A percentile compares a stretch with the other conserved stretches of the same genome.
phyloP scores from a whole-genome alignment of 106 monocot genomes.

The Vanilla planifolia region DNA sequence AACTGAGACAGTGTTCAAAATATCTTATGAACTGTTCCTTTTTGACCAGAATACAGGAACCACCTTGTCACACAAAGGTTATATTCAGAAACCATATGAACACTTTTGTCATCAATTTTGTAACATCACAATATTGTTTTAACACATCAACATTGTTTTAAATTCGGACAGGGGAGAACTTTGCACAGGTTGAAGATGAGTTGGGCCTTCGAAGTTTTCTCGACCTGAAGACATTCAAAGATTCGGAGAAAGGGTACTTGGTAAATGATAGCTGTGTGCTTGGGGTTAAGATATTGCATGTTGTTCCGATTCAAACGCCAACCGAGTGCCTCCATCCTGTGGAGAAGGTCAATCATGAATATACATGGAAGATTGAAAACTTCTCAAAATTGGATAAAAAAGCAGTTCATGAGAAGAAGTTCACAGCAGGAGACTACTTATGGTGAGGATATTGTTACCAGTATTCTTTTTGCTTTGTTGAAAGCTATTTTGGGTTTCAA shows the following conservation, averaged over 20 bases:
- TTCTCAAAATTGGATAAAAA: conserved; percentile 6
- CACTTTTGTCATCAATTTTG: too few relatives aligned
- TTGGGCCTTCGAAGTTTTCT: not conserved
- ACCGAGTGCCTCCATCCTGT: conserved; percentile 1
- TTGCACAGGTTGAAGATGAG: conserved; percentile 3
- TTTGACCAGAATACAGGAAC: conserved; percentile 7
- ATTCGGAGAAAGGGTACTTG: not conserved
- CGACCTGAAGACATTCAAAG: not conserved
- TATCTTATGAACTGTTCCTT: conserved; percentile 8
- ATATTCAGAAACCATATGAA: too few relatives aligned
- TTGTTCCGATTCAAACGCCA: conserved; percentile 6
- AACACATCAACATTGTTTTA: too few relatives aligned
- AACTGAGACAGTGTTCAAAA: conserved; percentile 2
- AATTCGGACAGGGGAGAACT: conserved; percentile 6
- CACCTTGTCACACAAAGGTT: conserved; percentile 2
- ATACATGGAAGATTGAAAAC: conserved; percentile 6
- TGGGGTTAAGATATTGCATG: conserved; percentile 7
- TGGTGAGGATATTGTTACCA: not conserved
- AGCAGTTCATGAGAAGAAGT: conserved; percentile 1
- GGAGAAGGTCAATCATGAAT: conserved; percentile 9
- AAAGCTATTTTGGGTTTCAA: too few relatives aligned
- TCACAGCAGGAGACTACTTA: conserved; percentile 1
- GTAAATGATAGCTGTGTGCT: conserved; percentile 5
- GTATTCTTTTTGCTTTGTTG: too few relatives aligned
- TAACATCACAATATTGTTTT: too few relatives aligned